phyloP scores from a whole-genome alignment of 495 filamentous ascomycete species.

The Aeminium ludgeri region DNA sequence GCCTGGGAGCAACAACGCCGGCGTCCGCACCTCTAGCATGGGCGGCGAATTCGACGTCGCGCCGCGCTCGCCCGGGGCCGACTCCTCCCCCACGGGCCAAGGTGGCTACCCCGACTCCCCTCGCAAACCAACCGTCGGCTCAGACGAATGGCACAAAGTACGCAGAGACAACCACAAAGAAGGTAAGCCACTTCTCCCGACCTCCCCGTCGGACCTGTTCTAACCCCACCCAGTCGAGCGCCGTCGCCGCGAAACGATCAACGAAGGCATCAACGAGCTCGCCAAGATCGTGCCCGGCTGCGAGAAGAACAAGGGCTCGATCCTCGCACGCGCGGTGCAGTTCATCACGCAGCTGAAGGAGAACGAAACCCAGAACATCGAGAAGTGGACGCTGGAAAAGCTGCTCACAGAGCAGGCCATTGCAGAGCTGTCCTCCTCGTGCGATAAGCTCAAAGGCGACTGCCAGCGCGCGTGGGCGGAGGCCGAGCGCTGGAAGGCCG shows the following conservation, averaged over 20 bases:
- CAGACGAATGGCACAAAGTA: slow-evolving; percentile 95
- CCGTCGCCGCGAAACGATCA: slow-evolving; percentile 93
- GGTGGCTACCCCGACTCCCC: slow-evolving; percentile 10
- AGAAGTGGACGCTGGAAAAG: slow-evolving; percentile 95
- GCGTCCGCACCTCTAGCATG: slow-evolving; percentile 18
- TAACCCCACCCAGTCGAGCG: slow-evolving; percentile 55
- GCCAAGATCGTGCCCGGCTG: slow-evolving; percentile 95
- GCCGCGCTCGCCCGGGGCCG: slow-evolving; percentile 6
- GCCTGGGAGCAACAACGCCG: slow-evolving; percentile 24
- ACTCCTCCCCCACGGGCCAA: slow-evolving; percentile 28
- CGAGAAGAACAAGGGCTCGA: slow-evolving; percentile 98
- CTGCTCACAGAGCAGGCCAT: slow-evolving; percentile 90
- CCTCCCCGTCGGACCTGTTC: slow-evolving; percentile 4
- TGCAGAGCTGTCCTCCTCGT: slow-evolving; percentile 67
- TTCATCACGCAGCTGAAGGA: slow-evolving; percentile 92
- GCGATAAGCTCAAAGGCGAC: slow-evolving; percentile 77
- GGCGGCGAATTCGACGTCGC: slow-evolving; percentile 14
- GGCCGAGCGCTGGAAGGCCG: slow-evolving; percentile 62
- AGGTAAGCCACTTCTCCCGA: slow-evolving; percentile 38
- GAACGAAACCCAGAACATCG: slow-evolving; percentile 80
- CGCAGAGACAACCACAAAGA: slow-evolving; percentile 98
- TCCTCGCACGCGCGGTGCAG: slow-evolving; percentile 79
- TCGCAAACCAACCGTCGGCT: slow-evolving; percentile 73
- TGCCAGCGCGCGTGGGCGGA: slow-evolving; percentile 58
- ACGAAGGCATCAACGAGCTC: slow-evolving; percentile 96